A percentile compares a stretch with the other conserved stretches of the same genome.
Conservation (phyloP, 768 basidiomycete genomes). For the Suillus subalutaceus region DNA sequence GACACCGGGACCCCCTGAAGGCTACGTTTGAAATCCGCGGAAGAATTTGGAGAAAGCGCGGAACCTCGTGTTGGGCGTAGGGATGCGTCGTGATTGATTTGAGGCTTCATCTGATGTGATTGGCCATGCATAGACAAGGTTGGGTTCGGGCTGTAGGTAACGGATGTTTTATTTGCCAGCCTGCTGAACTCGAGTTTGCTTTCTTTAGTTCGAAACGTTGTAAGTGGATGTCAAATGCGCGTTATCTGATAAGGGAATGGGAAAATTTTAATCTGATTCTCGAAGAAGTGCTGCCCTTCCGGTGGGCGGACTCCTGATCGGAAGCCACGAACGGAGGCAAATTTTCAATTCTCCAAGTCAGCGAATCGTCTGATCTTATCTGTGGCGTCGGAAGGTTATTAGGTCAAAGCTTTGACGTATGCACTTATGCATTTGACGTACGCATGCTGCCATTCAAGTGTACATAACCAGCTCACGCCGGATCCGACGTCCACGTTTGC, state of each 20-base stretch:
- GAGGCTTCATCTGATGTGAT: constrained; percentile 11
- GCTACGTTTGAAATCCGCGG: constrained; percentile 9
- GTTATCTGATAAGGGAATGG: constrained; percentile 4
- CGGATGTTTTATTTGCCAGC: constrained; percentile 6
- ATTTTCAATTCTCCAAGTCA: constrained; percentile 3
- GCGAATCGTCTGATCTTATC: constrained; percentile 8
- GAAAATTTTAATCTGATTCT: neutral
- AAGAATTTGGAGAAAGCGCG: constrained; percentile 10
- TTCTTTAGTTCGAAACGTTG: constrained; percentile 6
- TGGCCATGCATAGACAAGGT: constrained; percentile 6
- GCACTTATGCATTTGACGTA: neutral
- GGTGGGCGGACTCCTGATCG: neutral
- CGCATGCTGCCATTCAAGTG: neutral
- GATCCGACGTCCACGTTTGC: neutral
- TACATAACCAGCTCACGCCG: neutral
- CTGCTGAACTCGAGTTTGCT: neutral
- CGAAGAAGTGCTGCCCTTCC: neutral
- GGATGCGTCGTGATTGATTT: constrained; percentile 9
- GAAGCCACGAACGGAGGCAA: constrained; percentile 6
- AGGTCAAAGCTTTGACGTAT: neutral
- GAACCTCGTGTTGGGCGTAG: constrained; percentile 11
- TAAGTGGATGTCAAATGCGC: neutral
- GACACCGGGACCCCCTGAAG: constrained; percentile 8
- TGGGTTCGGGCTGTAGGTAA: constrained; percentile 1
- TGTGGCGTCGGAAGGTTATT: neutral